These are phyloP conservation scores for Kwoniella botswanensis DNA, from an alignment of 768 basidiomycete species.

Conservation along the genomic window DNA sequence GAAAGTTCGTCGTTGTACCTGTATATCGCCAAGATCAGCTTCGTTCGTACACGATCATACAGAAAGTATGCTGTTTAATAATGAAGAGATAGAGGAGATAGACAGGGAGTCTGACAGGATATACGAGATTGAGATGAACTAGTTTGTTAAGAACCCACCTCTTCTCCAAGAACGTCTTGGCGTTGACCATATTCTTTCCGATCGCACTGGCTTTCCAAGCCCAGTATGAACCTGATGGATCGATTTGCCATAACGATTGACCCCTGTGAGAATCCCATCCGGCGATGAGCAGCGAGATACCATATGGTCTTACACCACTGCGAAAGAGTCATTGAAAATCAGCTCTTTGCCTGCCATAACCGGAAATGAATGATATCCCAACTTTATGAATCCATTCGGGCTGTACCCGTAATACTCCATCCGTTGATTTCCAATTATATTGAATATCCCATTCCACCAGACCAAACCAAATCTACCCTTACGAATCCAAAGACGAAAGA, in stretches of 20 bases:
- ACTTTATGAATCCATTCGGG: too few relatives aligned
- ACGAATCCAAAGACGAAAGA: not conserved
- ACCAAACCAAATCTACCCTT: not conserved
- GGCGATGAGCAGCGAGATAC: slow-evolving; percentile 93
- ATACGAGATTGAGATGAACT: too few relatives aligned
- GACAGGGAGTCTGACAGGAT: not conserved
- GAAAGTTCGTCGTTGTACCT: slow-evolving; percentile 99
- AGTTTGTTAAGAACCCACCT: slow-evolving; percentile 64
- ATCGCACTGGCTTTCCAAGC: slow-evolving; percentile 99
- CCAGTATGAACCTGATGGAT: slow-evolving; percentile 99
- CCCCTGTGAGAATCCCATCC: slow-evolving; percentile 96
- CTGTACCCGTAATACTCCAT: not conserved
- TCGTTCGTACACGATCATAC: too few relatives aligned
- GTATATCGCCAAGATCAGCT: slow-evolving; percentile 7
- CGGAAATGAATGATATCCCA: too few relatives aligned
- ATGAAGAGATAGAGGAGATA: too few relatives aligned
- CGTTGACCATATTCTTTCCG: slow-evolving; percentile 99
- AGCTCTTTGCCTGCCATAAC: not conserved
- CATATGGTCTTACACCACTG: slow-evolving; percentile 98
- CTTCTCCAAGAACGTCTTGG: slow-evolving; percentile 99
- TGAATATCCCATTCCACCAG: not conserved
- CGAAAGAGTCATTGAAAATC: slow-evolving; percentile 29
- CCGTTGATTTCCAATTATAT: too few relatives aligned
- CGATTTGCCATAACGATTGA: slow-evolving; percentile 96
- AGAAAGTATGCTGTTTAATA: too few relatives aligned